A percentile compares a stretch with the other conserved stretches of the same genome.
These are phyloP conservation scores for Arabidopsis arenosa DNA, from an alignment of 345 rosid genomes.

Conservation along the genomic window DNA sequence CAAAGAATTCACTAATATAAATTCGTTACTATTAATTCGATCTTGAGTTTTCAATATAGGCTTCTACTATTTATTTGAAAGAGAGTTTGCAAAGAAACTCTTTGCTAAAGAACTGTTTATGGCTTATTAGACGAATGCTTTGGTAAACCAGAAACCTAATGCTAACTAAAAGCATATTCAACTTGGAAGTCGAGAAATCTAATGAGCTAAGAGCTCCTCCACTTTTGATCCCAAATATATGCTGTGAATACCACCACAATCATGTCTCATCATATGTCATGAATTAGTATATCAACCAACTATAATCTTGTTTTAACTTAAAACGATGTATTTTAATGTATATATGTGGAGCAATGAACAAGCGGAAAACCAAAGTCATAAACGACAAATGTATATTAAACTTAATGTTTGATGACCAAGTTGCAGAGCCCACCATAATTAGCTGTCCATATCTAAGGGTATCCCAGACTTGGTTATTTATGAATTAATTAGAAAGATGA, in stretches of 20 bases:
- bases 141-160: not conserved
- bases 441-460: constrained; percentile 47
- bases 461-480: constrained; percentile 38
- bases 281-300: constrained; percentile 1
- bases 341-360: constrained; percentile 21
- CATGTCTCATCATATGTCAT: constrained; percentile 6
- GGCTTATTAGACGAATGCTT: constrained; percentile 4
- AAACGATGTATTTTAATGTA: not conserved
- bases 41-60: not conserved
- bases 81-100: not conserved
- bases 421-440: constrained; percentile 34
- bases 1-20: not conserved
- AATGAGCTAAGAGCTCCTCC: constrained; percentile 15
- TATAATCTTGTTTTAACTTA: not conserved
- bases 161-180: constrained; percentile 1
- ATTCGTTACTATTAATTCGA: not conserved
- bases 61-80: not conserved
- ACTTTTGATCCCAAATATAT: not conserved
- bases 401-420: constrained; percentile 41
- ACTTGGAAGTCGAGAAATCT: not conserved
- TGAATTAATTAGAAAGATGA: constrained; percentile 24
- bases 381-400: constrained; percentile 10
- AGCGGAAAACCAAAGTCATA: constrained; percentile 26
- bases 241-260: not conserved
- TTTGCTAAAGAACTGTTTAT: not conserved